Conservation (phyloP, 1,284 basidiomycete species). For the Austropuccinia psidii region DNA sequence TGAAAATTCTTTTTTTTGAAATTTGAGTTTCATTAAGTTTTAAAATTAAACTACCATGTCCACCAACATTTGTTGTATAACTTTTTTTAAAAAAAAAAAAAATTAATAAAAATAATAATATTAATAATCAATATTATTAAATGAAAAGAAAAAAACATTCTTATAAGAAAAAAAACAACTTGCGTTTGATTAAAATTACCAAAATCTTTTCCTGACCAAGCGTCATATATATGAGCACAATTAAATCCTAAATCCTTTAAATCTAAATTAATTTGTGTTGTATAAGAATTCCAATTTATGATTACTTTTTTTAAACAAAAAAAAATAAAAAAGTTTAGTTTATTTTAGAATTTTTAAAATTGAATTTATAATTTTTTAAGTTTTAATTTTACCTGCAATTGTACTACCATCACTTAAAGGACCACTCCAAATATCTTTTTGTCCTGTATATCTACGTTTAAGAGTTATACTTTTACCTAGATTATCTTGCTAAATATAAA, state of each 20-base stretch:
- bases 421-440: constrained; percentile 30
- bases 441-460: constrained; percentile 3
- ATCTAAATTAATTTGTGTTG: neutral
- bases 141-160: neutral
- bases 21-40: constrained; percentile 11
- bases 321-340: neutral
- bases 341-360: neutral
- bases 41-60: constrained; percentile 12
- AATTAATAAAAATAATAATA: neutral
- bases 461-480: constrained; percentile 29
- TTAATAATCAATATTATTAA: neutral
- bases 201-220: constrained; percentile 11
- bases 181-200: neutral
- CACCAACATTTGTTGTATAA: neutral
- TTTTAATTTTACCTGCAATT: constrained; percentile 11
- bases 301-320: neutral
- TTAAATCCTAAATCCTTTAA: constrained; percentile 13
- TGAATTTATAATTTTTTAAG: neutral
- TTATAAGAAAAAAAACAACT: neutral
- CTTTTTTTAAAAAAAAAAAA: neutral
- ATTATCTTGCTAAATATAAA: constrained; percentile 22
- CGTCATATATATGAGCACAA: constrained; percentile 3
- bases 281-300: constrained; percentile 16
- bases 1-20: neutral
- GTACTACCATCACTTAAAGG: constrained; percentile 23